Evolutionary conservation across 106 monocot genomes (phyloP).

Genomic region (Hemerocallis citrina): DNA sequence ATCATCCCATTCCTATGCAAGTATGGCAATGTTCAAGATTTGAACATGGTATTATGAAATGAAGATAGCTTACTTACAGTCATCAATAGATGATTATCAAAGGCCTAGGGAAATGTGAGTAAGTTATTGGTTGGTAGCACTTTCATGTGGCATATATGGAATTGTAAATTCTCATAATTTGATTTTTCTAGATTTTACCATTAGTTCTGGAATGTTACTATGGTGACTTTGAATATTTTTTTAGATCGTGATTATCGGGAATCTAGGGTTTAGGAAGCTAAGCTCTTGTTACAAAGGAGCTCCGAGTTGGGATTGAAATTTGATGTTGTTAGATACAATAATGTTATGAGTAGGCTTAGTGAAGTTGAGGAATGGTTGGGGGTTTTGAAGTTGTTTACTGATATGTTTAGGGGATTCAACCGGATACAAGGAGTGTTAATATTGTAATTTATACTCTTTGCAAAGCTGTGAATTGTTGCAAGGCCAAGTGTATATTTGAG

Average conservation of each 20-base stretch:
- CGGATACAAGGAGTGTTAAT: conserved; percentile 37
- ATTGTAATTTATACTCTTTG: conserved; percentile 51
- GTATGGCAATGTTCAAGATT: too few species aligned
- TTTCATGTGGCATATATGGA: too few species aligned
- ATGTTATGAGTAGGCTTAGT: conserved; percentile 49
- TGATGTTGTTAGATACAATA: conserved; percentile 41
- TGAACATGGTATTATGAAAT: too few species aligned
- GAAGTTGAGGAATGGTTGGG: conserved; percentile 19
- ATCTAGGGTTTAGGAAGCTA: conserved; percentile 23
- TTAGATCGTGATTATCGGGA: conserved; percentile 41
- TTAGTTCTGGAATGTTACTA: too few species aligned
- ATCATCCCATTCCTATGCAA: too few species aligned
- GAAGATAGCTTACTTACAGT: too few species aligned
- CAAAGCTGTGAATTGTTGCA: conserved; percentile 16
- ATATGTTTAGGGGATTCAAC: conserved; percentile 43
- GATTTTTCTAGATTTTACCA: too few species aligned
- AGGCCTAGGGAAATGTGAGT: too few species aligned
- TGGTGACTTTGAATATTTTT: conserved; percentile 48
- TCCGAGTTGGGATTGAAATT: conserved; percentile 32
- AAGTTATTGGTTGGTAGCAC: too few species aligned
- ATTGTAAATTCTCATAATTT: too few species aligned
- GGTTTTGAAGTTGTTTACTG: conserved; percentile 39
- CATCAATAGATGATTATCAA: too few species aligned
- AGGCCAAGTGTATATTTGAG: conserved; percentile 20
- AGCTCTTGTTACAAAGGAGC: conserved; percentile 34